A percentile compares a stretch with the other conserved stretches of the same genome.
These are phyloP conservation scores for Tulasnella sp. DNA, from an alignment of 768 basidiomycete genomes.

Conservation along the genomic window DNA sequence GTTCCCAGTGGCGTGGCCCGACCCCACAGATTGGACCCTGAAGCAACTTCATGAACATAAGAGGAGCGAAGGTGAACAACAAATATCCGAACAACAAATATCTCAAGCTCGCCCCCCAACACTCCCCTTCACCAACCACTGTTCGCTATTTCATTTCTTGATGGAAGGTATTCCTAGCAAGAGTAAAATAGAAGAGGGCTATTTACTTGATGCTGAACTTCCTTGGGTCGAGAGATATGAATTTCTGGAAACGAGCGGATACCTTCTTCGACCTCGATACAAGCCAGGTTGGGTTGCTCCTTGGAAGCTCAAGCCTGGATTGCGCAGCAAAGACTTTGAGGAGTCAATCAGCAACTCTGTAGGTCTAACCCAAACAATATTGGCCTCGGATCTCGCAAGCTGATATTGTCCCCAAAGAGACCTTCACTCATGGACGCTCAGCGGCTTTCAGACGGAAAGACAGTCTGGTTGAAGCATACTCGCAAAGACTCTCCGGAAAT, in stretches of 20 bases:
- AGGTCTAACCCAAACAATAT: background rate
- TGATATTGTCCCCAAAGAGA: background rate
- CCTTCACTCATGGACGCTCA: background rate
- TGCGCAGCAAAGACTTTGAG: background rate
- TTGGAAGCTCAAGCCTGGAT: background rate
- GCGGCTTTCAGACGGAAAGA: background rate
- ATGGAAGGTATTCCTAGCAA: no score
- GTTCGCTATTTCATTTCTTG: no score
- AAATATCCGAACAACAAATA: no score
- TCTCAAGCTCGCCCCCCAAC: no score
- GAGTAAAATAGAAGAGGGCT: background rate
- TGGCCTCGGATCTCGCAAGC: background rate
- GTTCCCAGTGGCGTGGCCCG: no score
- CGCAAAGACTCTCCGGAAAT: background rate
- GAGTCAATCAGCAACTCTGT: background rate
- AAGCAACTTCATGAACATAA: no score
- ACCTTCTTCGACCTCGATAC: conserved; percentile 5
- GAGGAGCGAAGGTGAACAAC: no score
- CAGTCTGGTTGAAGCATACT: background rate
- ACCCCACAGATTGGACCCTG: no score
- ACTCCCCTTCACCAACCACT: no score
- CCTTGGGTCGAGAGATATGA: background rate
- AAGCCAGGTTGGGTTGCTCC: background rate
- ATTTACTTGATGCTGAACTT: background rate
- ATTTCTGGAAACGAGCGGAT: background rate